Percentiles rank a stretch among this genome's conserved stretches.
phyloP scores from a whole-genome alignment of 2,329 filamentous ascomycete species.

The Fusarium miscanthi region DNA sequence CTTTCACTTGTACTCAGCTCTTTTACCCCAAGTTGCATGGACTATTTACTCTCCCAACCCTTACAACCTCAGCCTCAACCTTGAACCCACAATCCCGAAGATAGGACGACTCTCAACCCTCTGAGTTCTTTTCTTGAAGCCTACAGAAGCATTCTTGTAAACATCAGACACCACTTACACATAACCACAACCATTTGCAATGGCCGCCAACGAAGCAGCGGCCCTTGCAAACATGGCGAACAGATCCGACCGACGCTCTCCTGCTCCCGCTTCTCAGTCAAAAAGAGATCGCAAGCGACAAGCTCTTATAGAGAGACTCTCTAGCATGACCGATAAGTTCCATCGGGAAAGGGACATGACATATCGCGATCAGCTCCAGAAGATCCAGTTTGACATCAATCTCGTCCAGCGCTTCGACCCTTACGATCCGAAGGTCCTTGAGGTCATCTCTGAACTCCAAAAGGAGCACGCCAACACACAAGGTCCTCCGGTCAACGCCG shows the following conservation, averaged over 20 bases:
- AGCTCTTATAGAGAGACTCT: slow-evolving; percentile 81
- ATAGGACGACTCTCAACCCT: slow-evolving; percentile 3
- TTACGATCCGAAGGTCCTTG: slow-evolving; percentile 77
- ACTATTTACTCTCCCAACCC: slow-evolving; percentile 25
- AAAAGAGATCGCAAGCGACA: slow-evolving; percentile 93
- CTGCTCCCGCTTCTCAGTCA: slow-evolving; percentile 63
- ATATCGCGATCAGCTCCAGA: slow-evolving; percentile 89
- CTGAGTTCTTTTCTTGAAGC: neutral
- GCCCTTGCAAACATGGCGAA: slow-evolving; percentile 48
- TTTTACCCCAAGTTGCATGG: slow-evolving; percentile 13
- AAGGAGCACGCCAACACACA: slow-evolving; percentile 63
- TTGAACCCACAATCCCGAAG: slow-evolving; percentile 7
- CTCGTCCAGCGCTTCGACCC: slow-evolving; percentile 87
- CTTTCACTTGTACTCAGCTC: slow-evolving; percentile 17
- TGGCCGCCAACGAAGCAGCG: slow-evolving; percentile 55
- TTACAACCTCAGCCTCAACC: slow-evolving; percentile 15
- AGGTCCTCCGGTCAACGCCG: slow-evolving; percentile 52
- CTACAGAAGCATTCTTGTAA: neutral
- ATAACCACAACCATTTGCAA: slow-evolving; percentile 35
- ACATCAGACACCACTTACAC: neutral
- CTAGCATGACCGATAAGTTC: slow-evolving; percentile 80
- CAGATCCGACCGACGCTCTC: slow-evolving; percentile 53
- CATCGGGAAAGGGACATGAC: slow-evolving; percentile 82
- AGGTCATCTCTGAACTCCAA: slow-evolving; percentile 74
- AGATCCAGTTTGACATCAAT: slow-evolving; percentile 90